Evolutionary conservation across 441 rosid species (phyloP).

Genomic region (Gossypium lobatum): DNA sequence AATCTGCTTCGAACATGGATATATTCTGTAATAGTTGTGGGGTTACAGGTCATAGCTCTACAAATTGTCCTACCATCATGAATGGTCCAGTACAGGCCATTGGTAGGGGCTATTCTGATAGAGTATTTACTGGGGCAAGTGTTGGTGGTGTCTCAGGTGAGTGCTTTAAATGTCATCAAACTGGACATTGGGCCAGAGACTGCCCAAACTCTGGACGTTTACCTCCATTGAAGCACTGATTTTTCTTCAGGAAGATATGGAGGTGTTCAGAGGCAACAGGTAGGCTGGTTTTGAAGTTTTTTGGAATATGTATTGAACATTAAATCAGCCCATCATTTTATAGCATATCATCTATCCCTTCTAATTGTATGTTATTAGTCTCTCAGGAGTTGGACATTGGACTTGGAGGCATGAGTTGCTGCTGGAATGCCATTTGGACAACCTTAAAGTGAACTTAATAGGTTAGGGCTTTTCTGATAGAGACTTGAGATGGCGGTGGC

Average conservation of each 20-base stretch:
- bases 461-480: background rate
- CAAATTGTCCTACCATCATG: slow-evolving; percentile 70
- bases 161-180: slow-evolving; percentile 17
- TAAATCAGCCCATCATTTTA: background rate
- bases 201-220: slow-evolving; percentile 7
- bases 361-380: background rate
- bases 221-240: background rate
- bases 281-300: background rate
- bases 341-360: background rate
- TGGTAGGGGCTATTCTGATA: slow-evolving; percentile 29
- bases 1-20: slow-evolving; percentile 20
- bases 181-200: slow-evolving; percentile 19
- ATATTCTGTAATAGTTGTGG: slow-evolving; percentile 54
- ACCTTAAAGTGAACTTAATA: background rate
- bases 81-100: slow-evolving; percentile 39
- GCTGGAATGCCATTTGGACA: background rate
- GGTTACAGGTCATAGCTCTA: slow-evolving; percentile 44
- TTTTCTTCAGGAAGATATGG: slow-evolving; percentile 4
- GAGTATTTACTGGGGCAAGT: slow-evolving; percentile 24
- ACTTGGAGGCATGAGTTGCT: background rate
- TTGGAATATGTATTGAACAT: background rate
- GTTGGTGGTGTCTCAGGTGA: slow-evolving; percentile 18
- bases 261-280: slow-evolving; percentile 8
- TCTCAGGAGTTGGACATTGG: background rate
- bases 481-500: background rate